phyloP scores from a whole-genome alignment of 768 basidiomycete species.

The Cystobasidium onofrii region DNA sequence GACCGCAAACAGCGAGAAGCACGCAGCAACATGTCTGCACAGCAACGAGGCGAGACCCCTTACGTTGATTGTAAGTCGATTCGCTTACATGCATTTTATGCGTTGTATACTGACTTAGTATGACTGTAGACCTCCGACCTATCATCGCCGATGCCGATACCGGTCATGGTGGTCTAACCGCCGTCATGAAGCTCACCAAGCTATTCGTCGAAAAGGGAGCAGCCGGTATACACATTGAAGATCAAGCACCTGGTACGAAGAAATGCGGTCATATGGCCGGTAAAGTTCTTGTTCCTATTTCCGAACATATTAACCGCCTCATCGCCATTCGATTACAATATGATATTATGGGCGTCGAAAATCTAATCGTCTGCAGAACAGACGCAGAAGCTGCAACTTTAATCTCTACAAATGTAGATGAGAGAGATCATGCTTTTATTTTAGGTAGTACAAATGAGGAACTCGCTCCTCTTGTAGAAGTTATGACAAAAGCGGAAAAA shows the following conservation, averaged over 20 bases:
- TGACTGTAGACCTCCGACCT: slow-evolving; percentile 62
- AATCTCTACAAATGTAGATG: slow-evolving; percentile 91
- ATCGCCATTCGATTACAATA: slow-evolving; percentile 94
- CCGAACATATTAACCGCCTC: slow-evolving; percentile 95
- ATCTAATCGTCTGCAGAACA: slow-evolving; percentile 84
- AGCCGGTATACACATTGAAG: slow-evolving; percentile 94
- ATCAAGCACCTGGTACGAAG: slow-evolving; percentile 95
- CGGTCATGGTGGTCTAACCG: slow-evolving; percentile 94
- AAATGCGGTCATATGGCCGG: slow-evolving; percentile 83
- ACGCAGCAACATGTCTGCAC: slow-evolving; percentile 61
- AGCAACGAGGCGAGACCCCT: slow-evolving; percentile 63
- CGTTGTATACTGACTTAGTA: too few species aligned
- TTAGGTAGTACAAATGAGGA: slow-evolving; percentile 76
- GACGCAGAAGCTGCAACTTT: slow-evolving; percentile 97
- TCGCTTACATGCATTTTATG: background rate
- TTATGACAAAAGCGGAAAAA: slow-evolving; percentile 78
- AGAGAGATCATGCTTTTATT: slow-evolving; percentile 95
- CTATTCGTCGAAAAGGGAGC: slow-evolving; percentile 98
- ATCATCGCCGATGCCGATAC: slow-evolving; percentile 96
- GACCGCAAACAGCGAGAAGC: slow-evolving; percentile 90
- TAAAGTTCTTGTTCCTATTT: slow-evolving; percentile 92
- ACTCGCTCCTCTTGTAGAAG: slow-evolving; percentile 56
- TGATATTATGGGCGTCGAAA: slow-evolving; percentile 96
- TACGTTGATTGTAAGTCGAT: slow-evolving; percentile 87
- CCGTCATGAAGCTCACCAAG: slow-evolving; percentile 96